These are phyloP conservation scores for Curvularia sp. DNA, from an alignment of 2,329 filamentous ascomycete genomes.

Conservation along the genomic window DNA sequence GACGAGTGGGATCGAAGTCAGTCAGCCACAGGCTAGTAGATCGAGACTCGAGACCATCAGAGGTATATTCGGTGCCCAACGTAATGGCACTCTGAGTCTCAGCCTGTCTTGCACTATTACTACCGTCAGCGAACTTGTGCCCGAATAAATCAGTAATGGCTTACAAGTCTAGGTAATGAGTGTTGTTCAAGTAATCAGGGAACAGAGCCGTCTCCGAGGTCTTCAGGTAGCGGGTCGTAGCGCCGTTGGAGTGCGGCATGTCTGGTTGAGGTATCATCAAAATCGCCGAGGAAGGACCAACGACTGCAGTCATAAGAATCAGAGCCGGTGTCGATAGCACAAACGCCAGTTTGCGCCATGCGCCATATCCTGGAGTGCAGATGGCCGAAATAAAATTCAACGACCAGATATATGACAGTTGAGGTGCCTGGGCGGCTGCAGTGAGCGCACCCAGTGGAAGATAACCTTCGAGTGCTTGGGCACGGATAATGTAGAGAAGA, in stretches of 20 bases:
- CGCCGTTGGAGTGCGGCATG: neutral
- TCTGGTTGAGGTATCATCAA: conserved; percentile 16
- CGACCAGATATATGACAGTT: conserved; percentile 31
- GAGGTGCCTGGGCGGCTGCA: conserved; percentile 10
- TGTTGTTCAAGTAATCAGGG: no score
- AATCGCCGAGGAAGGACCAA: conserved; percentile 19
- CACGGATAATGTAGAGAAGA: conserved; percentile 14
- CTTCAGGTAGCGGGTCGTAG: neutral
- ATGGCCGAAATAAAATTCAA: conserved; percentile 17
- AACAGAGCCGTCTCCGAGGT: neutral
- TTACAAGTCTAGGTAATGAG: no score
- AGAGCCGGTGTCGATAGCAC: neutral
- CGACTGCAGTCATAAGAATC: conserved; percentile 9
- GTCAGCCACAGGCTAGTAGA: no score
- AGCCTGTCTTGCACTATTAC: no score
- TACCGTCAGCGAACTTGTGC: no score
- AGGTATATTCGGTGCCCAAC: no score
- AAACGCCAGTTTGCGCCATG: neutral
- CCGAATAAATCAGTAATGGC: no score
- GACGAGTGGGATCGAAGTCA: no score
- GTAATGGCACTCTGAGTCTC: no score
- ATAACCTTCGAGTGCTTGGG: neutral
- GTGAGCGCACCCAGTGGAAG: conserved; percentile 23
- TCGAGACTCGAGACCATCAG: no score
- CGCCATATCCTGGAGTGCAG: neutral